A percentile compares a stretch with the other conserved stretches of the same genome.
phyloP scores from a whole-genome alignment of 306 rosid genomes.

The Gastrolobium villosum region DNA sequence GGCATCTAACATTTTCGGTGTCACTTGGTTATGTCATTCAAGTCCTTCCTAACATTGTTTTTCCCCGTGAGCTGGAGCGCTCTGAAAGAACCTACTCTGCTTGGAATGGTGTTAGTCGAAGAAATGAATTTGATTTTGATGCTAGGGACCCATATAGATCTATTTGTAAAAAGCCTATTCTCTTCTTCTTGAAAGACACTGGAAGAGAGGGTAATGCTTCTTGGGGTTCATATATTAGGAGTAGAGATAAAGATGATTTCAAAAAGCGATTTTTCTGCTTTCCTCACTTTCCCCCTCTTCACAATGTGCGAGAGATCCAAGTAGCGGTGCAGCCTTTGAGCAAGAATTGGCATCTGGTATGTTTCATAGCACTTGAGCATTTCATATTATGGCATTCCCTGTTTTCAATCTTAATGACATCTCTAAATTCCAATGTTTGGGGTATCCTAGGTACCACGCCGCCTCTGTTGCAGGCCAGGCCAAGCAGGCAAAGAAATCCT shows the following conservation, averaged over 20 bases:
- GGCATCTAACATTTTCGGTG: conserved; percentile 64
- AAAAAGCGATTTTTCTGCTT: conserved; percentile 72
- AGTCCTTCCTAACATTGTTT: conserved; percentile 67
- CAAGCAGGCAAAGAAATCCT: conserved; percentile 59
- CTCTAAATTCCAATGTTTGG: conserved; percentile 40
- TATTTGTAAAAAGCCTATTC: conserved; percentile 71
- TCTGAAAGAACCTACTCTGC: conserved; percentile 83
- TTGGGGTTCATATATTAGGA: conserved; percentile 66
- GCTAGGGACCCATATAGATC: conserved; percentile 73
- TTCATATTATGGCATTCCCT: conserved; percentile 24
- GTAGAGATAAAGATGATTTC: conserved; percentile 64
- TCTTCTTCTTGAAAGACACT: conserved; percentile 70
- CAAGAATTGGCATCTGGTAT: conserved; percentile 81
- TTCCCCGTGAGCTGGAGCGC: conserved; percentile 82
- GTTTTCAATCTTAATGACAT: conserved; percentile 35
- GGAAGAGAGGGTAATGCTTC: conserved; percentile 62
- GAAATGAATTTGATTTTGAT: conserved; percentile 76
- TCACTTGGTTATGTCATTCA: conserved; percentile 80
- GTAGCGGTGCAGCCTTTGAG: conserved; percentile 63
- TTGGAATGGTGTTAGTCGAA: conserved; percentile 71
- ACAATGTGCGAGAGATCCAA: conserved; percentile 58
- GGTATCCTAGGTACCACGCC: conserved; percentile 66
- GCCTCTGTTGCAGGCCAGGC: conserved; percentile 72
- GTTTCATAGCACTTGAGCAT: conserved; percentile 45
- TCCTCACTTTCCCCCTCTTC: conserved; percentile 60